Conservation (phyloP, 1,284 basidiomycete genomes). For the Malassezia yamatoensis region DNA sequence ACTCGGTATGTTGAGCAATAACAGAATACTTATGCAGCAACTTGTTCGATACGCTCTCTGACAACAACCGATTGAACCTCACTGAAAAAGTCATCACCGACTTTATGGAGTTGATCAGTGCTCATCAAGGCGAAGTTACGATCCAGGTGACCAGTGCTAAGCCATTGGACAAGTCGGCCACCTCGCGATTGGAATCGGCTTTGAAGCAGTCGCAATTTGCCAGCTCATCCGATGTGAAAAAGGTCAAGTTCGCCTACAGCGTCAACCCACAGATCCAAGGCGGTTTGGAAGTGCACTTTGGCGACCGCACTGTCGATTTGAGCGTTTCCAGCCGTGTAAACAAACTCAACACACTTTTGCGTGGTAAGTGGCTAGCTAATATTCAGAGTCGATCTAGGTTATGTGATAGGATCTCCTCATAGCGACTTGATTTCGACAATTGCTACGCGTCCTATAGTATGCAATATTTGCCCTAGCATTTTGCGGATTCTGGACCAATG, state of each 20-base stretch:
- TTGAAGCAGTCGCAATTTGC: slow-evolving; percentile 43
- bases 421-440: too few relatives aligned
- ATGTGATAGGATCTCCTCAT: too few relatives aligned
- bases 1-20: slow-evolving; percentile 31
- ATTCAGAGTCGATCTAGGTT: slow-evolving; percentile 14
- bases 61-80: slow-evolving; percentile 83
- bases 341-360: slow-evolving; percentile 77
- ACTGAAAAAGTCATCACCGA: slow-evolving; percentile 77
- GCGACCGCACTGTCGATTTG: slow-evolving; percentile 93
- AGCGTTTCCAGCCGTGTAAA: slow-evolving; percentile 85
- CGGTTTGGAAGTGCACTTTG: slow-evolving; percentile 89
- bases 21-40: slow-evolving; percentile 51
- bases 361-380: slow-evolving; percentile 15
- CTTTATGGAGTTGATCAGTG: slow-evolving; percentile 78
- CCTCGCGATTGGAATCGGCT: slow-evolving; percentile 41
- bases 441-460: too few relatives aligned
- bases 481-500: too few relatives aligned
- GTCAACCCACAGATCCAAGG: slow-evolving; percentile 45
- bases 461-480: too few relatives aligned
- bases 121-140: slow-evolving; percentile 85
- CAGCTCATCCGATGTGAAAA: slow-evolving; percentile 34
- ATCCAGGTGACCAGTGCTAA: slow-evolving; percentile 68
- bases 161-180: slow-evolving; percentile 40
- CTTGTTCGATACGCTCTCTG: slow-evolving; percentile 76
- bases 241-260: slow-evolving; percentile 43